phyloP scores from a whole-genome alignment of 139 green algal species.

The Zygnema circumcarinatum region DNA sequence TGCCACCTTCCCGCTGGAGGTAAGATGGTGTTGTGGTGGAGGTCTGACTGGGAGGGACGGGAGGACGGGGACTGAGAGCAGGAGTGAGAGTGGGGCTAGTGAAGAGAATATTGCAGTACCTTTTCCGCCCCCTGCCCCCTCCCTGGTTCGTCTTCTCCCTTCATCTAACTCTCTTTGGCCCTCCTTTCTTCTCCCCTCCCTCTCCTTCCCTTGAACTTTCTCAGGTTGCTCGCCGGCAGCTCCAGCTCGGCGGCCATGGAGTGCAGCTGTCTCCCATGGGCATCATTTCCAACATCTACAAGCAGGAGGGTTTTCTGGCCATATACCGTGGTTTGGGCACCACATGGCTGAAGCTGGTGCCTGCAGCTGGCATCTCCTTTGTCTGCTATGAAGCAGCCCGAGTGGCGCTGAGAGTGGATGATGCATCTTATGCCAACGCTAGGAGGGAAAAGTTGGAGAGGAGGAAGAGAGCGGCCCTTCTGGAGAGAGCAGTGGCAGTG shows the following conservation, averaged over 20 bases:
- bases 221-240: conserved; percentile 22
- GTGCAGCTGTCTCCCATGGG: background rate
- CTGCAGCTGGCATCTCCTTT: conserved; percentile 53
- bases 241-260: conserved; percentile 18
- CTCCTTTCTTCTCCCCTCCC: no score
- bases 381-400: conserved; percentile 53
- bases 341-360: conserved; percentile 58
- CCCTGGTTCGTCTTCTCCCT: no score
- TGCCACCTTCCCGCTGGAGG: conserved; percentile 42
- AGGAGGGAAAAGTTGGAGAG: background rate
- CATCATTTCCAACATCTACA: conserved; percentile 1
- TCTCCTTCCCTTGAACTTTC: background rate
- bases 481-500: no score
- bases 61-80: no score
- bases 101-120: no score
- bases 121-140: no score
- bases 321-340: conserved; percentile 48
- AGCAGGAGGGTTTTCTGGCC: conserved; percentile 12
- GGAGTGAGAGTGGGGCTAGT: no score
- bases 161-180: no score
- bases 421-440: conserved; percentile 11
- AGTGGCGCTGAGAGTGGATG: conserved; percentile 22
- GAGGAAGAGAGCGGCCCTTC: no score
- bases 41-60: no score
- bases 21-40: no score